Evolutionary conservation across 768 basidiomycete genomes (phyloP).

Genomic region (Trametes villosa): DNA sequence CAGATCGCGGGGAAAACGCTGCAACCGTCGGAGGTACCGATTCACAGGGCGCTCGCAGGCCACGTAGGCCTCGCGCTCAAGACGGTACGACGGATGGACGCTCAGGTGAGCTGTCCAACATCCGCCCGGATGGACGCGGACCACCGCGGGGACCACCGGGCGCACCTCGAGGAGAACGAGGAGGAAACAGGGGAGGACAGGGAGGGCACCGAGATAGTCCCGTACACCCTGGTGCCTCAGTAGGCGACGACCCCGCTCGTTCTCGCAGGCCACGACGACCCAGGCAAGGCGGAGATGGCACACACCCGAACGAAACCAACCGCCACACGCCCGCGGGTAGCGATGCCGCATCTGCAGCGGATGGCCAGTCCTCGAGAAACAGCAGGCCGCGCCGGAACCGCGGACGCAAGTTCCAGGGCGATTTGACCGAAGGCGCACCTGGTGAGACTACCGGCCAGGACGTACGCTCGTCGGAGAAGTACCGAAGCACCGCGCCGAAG

Average conservation of each 20-base stretch:
- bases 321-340: neutral
- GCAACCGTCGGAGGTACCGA: neutral
- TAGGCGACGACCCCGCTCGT: neutral
- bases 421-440: slow-evolving; percentile 9
- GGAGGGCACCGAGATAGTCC: neutral
- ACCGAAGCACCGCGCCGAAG: slow-evolving; percentile 22
- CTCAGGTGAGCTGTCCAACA: slow-evolving; percentile 10
- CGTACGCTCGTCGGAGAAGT: slow-evolving; percentile 12
- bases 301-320: neutral
- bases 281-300: neutral
- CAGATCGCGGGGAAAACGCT: neutral
- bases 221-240: neutral
- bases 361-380: neutral
- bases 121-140: neutral
- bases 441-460: neutral
- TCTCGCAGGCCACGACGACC: neutral
- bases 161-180: neutral
- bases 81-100: neutral
- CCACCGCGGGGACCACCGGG: neutral
- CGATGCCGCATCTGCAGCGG: neutral
- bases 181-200: neutral
- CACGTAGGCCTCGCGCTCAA: slow-evolving; percentile 20
- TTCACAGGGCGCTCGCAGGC: slow-evolving; percentile 21
- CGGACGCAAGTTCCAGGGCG: slow-evolving; percentile 18
- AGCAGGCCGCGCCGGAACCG: slow-evolving; percentile 11